These are phyloP conservation scores for Russula griseocarnosa DNA, from an alignment of 768 basidiomycete species.

Conservation along the genomic window DNA sequence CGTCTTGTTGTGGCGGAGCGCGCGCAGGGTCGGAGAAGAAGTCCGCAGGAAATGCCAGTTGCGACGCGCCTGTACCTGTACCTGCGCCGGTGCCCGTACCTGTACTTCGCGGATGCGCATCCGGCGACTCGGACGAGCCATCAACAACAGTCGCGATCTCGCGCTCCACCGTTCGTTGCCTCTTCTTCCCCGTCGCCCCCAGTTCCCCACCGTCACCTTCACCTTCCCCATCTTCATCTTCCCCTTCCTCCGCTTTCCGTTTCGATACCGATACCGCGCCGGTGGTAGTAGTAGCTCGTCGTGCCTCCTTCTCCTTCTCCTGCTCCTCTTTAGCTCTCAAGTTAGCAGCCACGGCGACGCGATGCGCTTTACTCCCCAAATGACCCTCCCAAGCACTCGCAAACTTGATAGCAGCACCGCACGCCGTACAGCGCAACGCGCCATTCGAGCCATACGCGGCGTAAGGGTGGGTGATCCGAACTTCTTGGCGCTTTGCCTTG, in stretches of 20 bases:
- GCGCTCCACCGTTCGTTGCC: constrained; percentile 35
- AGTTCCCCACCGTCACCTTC: constrained; percentile 31
- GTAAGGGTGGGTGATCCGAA: constrained; percentile 65
- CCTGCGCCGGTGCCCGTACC: too few relatives aligned
- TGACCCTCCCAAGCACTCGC: constrained; percentile 86
- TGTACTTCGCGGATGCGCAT: too few relatives aligned
- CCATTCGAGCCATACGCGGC: constrained; percentile 64
- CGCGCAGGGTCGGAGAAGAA: constrained; percentile 80
- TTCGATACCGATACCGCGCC: background rate
- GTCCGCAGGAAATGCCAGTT: constrained; percentile 50
- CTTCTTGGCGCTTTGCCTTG: constrained; percentile 77
- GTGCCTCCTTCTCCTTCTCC: constrained; percentile 7
- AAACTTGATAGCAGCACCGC: constrained; percentile 62
- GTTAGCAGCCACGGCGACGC: constrained; percentile 56
- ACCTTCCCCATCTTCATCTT: constrained; percentile 34
- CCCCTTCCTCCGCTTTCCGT: constrained; percentile 34
- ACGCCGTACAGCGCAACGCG: constrained; percentile 66
- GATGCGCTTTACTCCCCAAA: constrained; percentile 74
- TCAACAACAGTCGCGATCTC: constrained; percentile 20
- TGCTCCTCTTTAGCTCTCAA: constrained; percentile 50
- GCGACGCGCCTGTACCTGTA: background rate
- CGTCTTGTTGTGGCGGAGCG: constrained; percentile 39
- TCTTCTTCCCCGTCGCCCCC: constrained; percentile 30
- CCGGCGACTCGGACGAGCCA: too few relatives aligned
- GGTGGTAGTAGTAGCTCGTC: background rate